phyloP scores from a whole-genome alignment of 2,329 filamentous ascomycete genomes.

The Cladosporium sp. region DNA sequence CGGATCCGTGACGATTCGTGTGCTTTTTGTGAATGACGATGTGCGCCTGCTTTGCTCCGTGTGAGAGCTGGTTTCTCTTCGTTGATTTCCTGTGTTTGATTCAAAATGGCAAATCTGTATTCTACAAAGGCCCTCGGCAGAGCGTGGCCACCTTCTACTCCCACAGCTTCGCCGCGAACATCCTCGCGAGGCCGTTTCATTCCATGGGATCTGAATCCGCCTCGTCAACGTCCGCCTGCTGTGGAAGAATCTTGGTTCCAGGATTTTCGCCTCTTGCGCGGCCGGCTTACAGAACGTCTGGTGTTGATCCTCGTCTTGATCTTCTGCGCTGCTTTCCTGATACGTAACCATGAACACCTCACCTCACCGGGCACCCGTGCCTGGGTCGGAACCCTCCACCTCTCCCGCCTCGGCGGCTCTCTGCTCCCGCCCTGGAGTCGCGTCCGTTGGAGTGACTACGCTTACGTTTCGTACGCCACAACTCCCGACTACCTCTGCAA shows the following conservation, averaged over 20 bases:
- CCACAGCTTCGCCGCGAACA: not conserved
- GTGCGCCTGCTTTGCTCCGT: not conserved
- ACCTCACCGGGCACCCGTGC: not conserved
- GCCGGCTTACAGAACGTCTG: conserved; percentile 7
- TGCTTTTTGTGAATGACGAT: too few relatives aligned
- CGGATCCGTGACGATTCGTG: too few relatives aligned
- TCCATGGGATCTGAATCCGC: not conserved
- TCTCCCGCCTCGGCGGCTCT: not conserved
- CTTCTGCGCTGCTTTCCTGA: not conserved
- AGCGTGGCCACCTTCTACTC: conserved; percentile 9
- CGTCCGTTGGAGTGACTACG: conserved; percentile 34
- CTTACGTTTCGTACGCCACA: conserved; percentile 41
- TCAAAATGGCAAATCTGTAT: conserved; percentile 11
- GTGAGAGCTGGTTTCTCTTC: not conserved
- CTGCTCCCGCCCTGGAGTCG: not conserved
- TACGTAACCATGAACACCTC: conserved; percentile 1
- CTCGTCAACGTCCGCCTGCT: not conserved
- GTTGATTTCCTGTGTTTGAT: too few relatives aligned
- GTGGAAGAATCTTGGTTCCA: not conserved
- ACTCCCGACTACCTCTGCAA: conserved; percentile 40
- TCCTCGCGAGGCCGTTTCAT: conserved; percentile 4
- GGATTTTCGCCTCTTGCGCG: conserved; percentile 5
- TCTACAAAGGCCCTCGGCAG: conserved; percentile 12
- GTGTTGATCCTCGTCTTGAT: not conserved
- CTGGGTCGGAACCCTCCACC: not conserved